Base-by-base conservation (phyloP, 495 filamentous ascomycete species). In the Podospora bellae-mahoneyi region DNA sequence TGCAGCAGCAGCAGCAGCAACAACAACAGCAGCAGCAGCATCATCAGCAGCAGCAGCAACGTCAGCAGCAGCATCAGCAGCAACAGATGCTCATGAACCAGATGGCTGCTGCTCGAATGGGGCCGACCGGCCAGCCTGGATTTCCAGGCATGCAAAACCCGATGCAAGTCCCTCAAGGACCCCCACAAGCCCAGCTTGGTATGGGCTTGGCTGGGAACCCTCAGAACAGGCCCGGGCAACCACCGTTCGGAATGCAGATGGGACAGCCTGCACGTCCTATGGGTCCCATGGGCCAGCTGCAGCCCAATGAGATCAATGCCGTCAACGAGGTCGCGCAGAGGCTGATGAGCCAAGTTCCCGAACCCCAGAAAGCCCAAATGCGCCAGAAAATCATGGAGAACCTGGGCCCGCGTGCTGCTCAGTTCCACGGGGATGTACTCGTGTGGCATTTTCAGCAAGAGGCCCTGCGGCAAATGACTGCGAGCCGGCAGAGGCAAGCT, bases 141-240 rank as follows among this genome's bases (percentile, higher is more conserved):
- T 84, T 86, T 55, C 82, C 80, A 56, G 80, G 82, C 44, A 76
- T 84, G 39, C 81, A 82, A 44, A 81, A 84, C 32, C 84, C 76
- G 55, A 84, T 82, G 81, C 83, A 85, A 68, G 72, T 80, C 0
- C 77, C 80, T 2, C 77, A 71, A 54, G 77, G 83, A 18, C 77
- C 81, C 9, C 82, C 79, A 20, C 77, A 77, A 61, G 70, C 74
- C 9, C 80, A 79, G 56, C 60, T 78, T 23, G 72, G 66, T 20
- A 77, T 81, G 70, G 77, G 78, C 15, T 75, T 81, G 74, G 68
- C 62, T 1, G 75, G 73, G 2, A 70, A 77, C 64, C 32, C 72
- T 10, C 75, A 73, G 19, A 68, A 62, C 39, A 66, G 73, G 3
- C 78, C 79, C 61, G 76, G 77, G 7, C 75, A 78, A 18, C 79